Evolutionary conservation across 179 eudicot genomes (phyloP), one percentile per base, ranked within the genome.

Genomic region (Corrigiola litoralis): DNA sequence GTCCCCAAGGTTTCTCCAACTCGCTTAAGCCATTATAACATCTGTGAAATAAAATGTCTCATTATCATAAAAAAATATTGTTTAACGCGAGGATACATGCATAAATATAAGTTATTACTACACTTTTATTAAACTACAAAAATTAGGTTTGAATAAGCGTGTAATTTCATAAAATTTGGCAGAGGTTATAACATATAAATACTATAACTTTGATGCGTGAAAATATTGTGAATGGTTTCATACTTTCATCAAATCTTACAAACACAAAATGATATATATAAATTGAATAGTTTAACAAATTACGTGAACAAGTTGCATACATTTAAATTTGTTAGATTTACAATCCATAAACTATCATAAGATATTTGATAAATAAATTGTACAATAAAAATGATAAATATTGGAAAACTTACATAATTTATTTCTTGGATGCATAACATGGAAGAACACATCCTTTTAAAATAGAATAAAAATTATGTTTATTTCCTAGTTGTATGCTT

Each of bases 341-440:
- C 58, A 54, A 36, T 11, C 5, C 0, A 21, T 18, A 58, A 6
- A 11, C 4, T 13, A 58, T 20, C 24, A 38, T 21, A 9, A 24
- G 33, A 28, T 0, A 44, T 61, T 28, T 10, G 2, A 21, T 44
- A 10, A 38, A n/a, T 3, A 25, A 23, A 16, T 40, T 20, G 1
- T 1, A 53, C 0, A 6, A 13, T 1, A 2, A 58, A 41, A 38
- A 14, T 38, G 6, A 60, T 27, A 45, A 32, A 17, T 2, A 2
- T 18, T 40, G 23, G 42, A 8, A 28, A 4, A 63, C 56, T 63
- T 63, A 47, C 67, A 63, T 20, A 47, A 12, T 4, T 28, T 62
- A 13, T 10, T 46, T 21, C 28, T 47, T 42, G 21, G 24, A 40
- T 24, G 24, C 27, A 58, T 25, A 27, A 7, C 13, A 14, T 5